These are phyloP conservation scores for Leccinum sublutescens DNA, from an alignment of 768 basidiomycete genomes.

Conservation along the genomic window DNA sequence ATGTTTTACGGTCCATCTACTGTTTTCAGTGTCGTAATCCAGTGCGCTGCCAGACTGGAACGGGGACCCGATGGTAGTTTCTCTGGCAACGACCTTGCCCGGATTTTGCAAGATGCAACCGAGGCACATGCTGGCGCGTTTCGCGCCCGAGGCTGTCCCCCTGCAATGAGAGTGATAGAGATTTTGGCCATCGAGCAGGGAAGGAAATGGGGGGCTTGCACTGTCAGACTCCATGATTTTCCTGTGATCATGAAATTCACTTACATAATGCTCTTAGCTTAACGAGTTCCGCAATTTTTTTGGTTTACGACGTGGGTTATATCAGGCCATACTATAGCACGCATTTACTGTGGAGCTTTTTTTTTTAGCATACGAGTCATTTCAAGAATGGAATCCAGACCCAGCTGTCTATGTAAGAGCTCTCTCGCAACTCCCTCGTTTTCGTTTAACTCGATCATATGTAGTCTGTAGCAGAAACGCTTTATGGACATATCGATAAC, in stretches of 20 bases:
- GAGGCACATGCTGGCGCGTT: slow-evolving; percentile 59
- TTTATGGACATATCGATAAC: slow-evolving; percentile 74
- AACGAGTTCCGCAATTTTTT: slow-evolving; percentile 75
- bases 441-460: neutral
- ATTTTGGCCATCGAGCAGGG: slow-evolving; percentile 66
- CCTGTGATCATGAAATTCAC: neutral
- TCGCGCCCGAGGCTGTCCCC: slow-evolving; percentile 65
- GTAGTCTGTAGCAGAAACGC: slow-evolving; percentile 58
- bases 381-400: slow-evolving; percentile 73
- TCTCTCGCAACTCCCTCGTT: neutral
- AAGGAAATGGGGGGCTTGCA: slow-evolving; percentile 70
- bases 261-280: slow-evolving; percentile 35
- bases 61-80: slow-evolving; percentile 56
- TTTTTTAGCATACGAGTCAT: slow-evolving; percentile 52
- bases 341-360: slow-evolving; percentile 5
- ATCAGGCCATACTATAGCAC: neutral
- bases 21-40: neutral
- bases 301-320: slow-evolving; percentile 58
- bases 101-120: slow-evolving; percentile 61
- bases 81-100: slow-evolving; percentile 59
- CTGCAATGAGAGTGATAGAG: slow-evolving; percentile 64
- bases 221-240: slow-evolving; percentile 39
- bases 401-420: slow-evolving; percentile 49
- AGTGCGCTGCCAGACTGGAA: slow-evolving; percentile 39
- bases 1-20: neutral